Evolutionary conservation across 768 basidiomycete genomes (phyloP), one percentile per base, ranked within the genome.

Genomic region (Rhizopogon vulgaris): DNA sequence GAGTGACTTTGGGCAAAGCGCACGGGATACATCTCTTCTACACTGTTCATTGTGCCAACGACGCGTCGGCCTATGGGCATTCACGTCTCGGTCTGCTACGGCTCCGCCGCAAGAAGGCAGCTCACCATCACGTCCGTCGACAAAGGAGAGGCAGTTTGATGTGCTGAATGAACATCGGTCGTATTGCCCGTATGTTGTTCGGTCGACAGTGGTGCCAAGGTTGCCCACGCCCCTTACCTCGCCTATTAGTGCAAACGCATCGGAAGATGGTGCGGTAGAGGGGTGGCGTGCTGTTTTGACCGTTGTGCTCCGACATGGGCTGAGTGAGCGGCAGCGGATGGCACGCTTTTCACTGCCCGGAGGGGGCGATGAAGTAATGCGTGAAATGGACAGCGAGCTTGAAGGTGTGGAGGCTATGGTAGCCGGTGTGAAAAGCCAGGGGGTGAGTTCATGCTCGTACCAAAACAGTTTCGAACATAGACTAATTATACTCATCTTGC

Each of bases 281-380:
- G 90, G 90, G 14, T 92, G 90, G 90, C 74, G 84, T 34, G 89
- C 89, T 10, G 82, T 88, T n/a, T 66, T 90, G 53, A 77, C 78
- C 6, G 77, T 87, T 22, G 72, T 89, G 15, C 66, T 83, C 48
- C 78, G 89, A 22, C 79, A 86, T 59, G 84, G 84, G 6, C 71
- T 83, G 63, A 77, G 78, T 8, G 78, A 83, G 59, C 76, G 80
- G 55, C 73, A 73, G 56, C 79, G 79, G 42, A 39, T 58, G 46
- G 58, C 56, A 55, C 75, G 72, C 30, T 69, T 67, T 58, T 48
- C 52, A 30, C 41, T 55, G 22, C 51, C 38, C 14, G 41, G 52
- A 37, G 53, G 24, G 12, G 57, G 41, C 27, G n/a, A 68, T 62
- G 63, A 78, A 77, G 14, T 65, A 71, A 24, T 57, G 37, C 30